Percentiles rank a stretch among this genome's conserved stretches.
Conservation (phyloP, 2,329 filamentous ascomycete genomes). For the Fusarium sp. region DNA sequence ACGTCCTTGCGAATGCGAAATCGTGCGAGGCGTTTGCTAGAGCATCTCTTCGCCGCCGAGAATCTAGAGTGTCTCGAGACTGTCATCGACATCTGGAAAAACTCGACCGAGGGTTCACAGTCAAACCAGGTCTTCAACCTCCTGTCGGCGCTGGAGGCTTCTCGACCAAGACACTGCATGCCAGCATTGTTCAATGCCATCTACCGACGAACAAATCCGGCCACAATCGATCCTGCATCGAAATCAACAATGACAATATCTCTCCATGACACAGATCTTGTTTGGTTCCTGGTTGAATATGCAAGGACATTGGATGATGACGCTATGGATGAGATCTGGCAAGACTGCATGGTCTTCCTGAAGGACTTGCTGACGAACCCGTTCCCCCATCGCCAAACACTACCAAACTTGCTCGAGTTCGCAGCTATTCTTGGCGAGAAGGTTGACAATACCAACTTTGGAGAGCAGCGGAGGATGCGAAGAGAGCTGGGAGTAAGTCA, state of each 20-base stretch:
- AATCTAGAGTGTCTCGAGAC: slow-evolving; percentile 94
- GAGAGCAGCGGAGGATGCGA: slow-evolving; percentile 92
- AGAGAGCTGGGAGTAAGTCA: slow-evolving; percentile 79
- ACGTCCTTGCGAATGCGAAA: slow-evolving; percentile 93
- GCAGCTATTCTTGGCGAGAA: slow-evolving; percentile 91
- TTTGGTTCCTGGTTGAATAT: slow-evolving; percentile 91
- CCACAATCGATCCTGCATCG: slow-evolving; percentile 78
- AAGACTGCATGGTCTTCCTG: slow-evolving; percentile 90
- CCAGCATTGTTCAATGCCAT: slow-evolving; percentile 96
- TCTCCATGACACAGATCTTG: slow-evolving; percentile 83
- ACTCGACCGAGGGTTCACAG: slow-evolving; percentile 56
- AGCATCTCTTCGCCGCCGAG: slow-evolving; percentile 93
- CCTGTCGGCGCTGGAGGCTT: slow-evolving; percentile 90
- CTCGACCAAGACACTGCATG: slow-evolving; percentile 89
- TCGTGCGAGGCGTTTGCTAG: slow-evolving; percentile 84
- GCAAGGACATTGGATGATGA: slow-evolving; percentile 92
- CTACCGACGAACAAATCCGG: slow-evolving; percentile 91
- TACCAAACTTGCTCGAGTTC: slow-evolving; percentile 88
- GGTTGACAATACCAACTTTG: slow-evolving; percentile 97
- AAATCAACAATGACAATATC: slow-evolving; percentile 91
- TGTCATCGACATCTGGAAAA: slow-evolving; percentile 84
- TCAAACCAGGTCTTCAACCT: slow-evolving; percentile 81
- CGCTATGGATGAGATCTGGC: slow-evolving; percentile 98
- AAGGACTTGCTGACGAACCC: slow-evolving; percentile 92
- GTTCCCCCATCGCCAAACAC: slow-evolving; percentile 90